phyloP scores from a whole-genome alignment of 148 eudicot genomes.

The Vaccinium corymbosum region DNA sequence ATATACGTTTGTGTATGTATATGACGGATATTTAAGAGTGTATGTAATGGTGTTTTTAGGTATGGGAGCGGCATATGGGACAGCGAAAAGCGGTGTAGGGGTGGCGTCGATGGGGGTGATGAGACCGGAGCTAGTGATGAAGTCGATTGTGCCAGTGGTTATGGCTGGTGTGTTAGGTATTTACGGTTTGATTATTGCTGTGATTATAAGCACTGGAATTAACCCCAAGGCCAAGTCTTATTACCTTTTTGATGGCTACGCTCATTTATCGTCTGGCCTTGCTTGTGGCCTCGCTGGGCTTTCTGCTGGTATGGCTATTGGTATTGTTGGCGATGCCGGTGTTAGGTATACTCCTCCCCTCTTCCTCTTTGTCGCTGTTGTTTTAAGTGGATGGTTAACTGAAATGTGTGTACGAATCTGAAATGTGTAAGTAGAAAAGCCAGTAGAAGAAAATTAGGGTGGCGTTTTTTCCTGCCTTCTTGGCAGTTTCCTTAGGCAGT shows the following conservation, averaged over 20 bases:
- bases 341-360: constrained; percentile 9
- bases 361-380: no score
- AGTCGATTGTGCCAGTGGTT: constrained; percentile 23
- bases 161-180: constrained; percentile 26
- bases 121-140: constrained; percentile 26
- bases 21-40: no score
- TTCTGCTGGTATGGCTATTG: constrained; percentile 20
- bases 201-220: constrained; percentile 22
- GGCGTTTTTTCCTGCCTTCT: no score
- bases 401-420: no score
- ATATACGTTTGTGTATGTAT: no score
- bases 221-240: neutral
- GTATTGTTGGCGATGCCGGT: constrained; percentile 21
- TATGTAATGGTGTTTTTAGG: neutral
- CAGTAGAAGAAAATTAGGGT: no score
- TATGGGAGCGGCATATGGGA: constrained; percentile 25
- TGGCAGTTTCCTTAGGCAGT: no score
- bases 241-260: constrained; percentile 19
- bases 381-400: neutral
- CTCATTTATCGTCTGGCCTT: constrained; percentile 15
- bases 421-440: no score
- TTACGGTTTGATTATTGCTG: constrained; percentile 23
- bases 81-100: constrained; percentile 25
- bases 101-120: constrained; percentile 26
- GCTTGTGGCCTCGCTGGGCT: constrained; percentile 19